Base-by-base conservation (phyloP, 495 filamentous ascomycete species). In the Pyronema domesticum region DNA sequence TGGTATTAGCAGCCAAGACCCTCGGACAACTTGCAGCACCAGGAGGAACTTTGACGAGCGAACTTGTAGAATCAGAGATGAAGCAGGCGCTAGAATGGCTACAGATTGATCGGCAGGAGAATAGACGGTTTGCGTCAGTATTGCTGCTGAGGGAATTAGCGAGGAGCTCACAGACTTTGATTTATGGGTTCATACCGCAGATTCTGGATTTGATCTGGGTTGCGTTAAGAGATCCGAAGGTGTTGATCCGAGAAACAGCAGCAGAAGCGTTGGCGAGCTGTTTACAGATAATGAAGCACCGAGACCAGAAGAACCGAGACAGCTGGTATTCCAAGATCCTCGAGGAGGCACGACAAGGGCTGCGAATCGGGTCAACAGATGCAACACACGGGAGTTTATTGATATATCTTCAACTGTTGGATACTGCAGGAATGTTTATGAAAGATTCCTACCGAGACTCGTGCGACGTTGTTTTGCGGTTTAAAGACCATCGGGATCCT, bases 401-500 rank as follows among this genome's bases (percentile, higher is more conserved):
- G 15, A 84, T 89, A 1, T 73, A 95, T 58, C 88, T 86, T 65
- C 89, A 95, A 66, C 75, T 99, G 23, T 78, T 96, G 13, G 74
- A 85, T 56, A 86, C 91, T 60, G 89, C 91, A 19, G 88, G 87
- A 56, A 99, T 96, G 91, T 99, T 93, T 70, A 95, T 99, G 91
- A 82, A 91, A 48, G 85, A 84, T 35, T 79, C 85, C 58, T 89
- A 91, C 59, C 72, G 78, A 35, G 85, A 93, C 45, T 81, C 85
- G 11, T 95, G 89, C 68, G 91, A 99, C 57, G 87, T 87, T 55
- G 81, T 94, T 18, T 79, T 87, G 53, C 80, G 80, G 49, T 81
- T 93, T 65, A 94, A 91, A 62, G 93, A 96, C 58, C 85, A 95
- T 57, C 80, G 85, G 44, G 91, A 99, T 55, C 68, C 77, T 3